These are phyloP conservation scores for Tuctoria greenei DNA, from an alignment of 176 grass and related monocot species.

Conservation along the genomic window DNA sequence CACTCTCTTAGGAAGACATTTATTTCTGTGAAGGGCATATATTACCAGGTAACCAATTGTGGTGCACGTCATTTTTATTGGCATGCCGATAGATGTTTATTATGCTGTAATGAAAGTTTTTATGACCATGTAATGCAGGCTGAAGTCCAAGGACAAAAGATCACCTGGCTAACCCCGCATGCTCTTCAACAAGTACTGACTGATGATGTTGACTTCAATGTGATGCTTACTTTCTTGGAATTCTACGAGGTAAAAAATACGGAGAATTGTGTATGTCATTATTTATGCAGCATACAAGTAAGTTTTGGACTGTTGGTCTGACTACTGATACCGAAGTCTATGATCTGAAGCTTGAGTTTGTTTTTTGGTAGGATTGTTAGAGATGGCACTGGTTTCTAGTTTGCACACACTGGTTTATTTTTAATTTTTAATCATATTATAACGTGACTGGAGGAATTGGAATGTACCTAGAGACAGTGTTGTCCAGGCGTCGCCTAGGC, in stretches of 20 bases:
- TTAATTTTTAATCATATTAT: no score
- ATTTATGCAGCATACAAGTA: constrained; percentile 3
- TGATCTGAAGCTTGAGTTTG: background rate
- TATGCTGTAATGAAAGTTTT: constrained; percentile 14
- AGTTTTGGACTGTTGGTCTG: background rate
- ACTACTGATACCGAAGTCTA: background rate
- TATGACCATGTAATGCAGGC: constrained; percentile 53
- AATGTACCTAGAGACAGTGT: no score
- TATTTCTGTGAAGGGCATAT: constrained; percentile 98
- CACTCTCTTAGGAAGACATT: constrained; percentile 86
- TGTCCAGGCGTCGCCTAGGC: no score
- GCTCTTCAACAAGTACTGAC: constrained; percentile 93
- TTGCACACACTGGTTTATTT: background rate
- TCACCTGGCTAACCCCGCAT: constrained; percentile 98
- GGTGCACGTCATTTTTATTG: background rate
- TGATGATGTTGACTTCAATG: constrained; percentile 92
- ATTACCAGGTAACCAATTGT: constrained; percentile 70
- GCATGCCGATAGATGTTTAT: background rate
- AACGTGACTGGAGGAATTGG: no score
- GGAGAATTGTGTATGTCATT: constrained; percentile 29
- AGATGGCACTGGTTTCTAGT: background rate
- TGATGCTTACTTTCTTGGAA: constrained; percentile 97
- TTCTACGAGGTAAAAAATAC: constrained; percentile 75
- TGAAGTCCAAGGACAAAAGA: constrained; percentile 95
- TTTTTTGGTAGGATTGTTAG: background rate